Conservation (phyloP, 352 stramenopile species). For the Phytophthora europaea region DNA sequence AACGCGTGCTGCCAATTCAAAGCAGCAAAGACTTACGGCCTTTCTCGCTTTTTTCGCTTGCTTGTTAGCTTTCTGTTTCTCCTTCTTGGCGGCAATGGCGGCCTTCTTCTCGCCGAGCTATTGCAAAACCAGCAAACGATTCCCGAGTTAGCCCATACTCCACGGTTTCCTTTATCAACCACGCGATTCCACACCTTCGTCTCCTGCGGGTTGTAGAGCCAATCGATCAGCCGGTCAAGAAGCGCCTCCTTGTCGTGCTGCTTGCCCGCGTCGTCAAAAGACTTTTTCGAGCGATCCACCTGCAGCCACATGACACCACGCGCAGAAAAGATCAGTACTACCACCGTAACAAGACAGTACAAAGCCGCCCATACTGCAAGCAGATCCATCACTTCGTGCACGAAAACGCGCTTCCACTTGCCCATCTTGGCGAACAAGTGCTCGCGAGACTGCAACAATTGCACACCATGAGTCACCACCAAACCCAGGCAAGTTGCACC, state of each 20-base stretch:
- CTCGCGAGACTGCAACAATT: slow-evolving; percentile 56
- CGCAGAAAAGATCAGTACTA: slow-evolving; percentile 3
- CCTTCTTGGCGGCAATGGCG: slow-evolving; percentile 36
- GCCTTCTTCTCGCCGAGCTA: slow-evolving; percentile 50
- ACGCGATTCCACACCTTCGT: slow-evolving; percentile 46
- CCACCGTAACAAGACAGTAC: background rate
- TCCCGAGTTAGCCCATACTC: background rate
- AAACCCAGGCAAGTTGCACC: background rate
- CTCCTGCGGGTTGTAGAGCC: slow-evolving; percentile 72
- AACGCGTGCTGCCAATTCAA: background rate
- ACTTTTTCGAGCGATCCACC: slow-evolving; percentile 90
- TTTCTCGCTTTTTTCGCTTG: slow-evolving; percentile 53
- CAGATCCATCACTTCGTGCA: slow-evolving; percentile 84
- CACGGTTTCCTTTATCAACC: background rate
- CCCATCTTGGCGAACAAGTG: slow-evolving; percentile 69
- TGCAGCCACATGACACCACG: slow-evolving; percentile 21
- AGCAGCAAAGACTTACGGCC: slow-evolving; percentile 27
- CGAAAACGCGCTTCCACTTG: slow-evolving; percentile 76
- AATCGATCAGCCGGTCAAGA: slow-evolving; percentile 77
- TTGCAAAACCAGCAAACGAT: slow-evolving; percentile 4
- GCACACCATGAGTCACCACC: background rate
- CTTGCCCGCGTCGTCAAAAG: slow-evolving; percentile 75
- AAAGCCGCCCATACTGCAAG: slow-evolving; percentile 54
- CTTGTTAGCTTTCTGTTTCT: slow-evolving; percentile 57
- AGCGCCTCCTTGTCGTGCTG: slow-evolving; percentile 71